These are phyloP conservation scores for Blastobotrys muscicola DNA, from an alignment of 805 yeast species.

Conservation along the genomic window DNA sequence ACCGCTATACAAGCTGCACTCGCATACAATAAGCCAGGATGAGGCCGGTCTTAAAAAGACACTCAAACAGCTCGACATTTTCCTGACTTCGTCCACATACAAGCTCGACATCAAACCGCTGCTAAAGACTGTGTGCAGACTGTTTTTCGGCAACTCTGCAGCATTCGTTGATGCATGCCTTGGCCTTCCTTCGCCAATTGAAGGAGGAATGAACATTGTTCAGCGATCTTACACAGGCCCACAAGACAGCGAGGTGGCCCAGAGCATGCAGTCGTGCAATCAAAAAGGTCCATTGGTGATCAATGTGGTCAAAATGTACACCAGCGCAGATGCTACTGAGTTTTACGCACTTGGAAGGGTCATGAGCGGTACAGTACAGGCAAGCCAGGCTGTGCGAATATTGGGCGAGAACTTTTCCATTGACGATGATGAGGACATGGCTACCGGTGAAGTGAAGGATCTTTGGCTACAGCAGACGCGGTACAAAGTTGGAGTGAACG, in stretches of 20 bases:
- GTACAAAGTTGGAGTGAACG: conserved; percentile 46
- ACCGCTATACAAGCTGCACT: conserved; percentile 71
- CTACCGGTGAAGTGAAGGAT: conserved; percentile 25
- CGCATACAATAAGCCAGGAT: conserved; percentile 48
- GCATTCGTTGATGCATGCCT: conserved; percentile 47
- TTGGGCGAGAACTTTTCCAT: conserved; percentile 43
- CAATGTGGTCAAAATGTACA: conserved; percentile 49
- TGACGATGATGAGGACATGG: conserved; percentile 49
- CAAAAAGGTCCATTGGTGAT: conserved; percentile 38
- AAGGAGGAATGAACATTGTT: conserved; percentile 23
- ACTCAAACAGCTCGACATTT: conserved; percentile 41
- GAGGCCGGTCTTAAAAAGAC: conserved; percentile 34
- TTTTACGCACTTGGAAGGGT: conserved; percentile 55
- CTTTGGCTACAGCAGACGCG: conserved; percentile 56
- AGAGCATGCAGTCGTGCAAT: conserved; percentile 27
- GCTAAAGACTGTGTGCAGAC: conserved; percentile 42
- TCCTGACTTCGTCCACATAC: conserved; percentile 23
- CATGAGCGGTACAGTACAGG: conserved; percentile 46
- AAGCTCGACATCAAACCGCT: conserved; percentile 50
- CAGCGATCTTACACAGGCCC: conserved; percentile 25
- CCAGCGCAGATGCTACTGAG: conserved; percentile 41
- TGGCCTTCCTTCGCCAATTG: conserved; percentile 33
- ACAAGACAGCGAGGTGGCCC: conserved; percentile 15
- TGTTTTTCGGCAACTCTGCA: conserved; percentile 42
- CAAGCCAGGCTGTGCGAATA: conserved; percentile 41